Base-by-base conservation (phyloP, 1,284 basidiomycete species). In the Lentinula novae-zelandiae region DNA sequence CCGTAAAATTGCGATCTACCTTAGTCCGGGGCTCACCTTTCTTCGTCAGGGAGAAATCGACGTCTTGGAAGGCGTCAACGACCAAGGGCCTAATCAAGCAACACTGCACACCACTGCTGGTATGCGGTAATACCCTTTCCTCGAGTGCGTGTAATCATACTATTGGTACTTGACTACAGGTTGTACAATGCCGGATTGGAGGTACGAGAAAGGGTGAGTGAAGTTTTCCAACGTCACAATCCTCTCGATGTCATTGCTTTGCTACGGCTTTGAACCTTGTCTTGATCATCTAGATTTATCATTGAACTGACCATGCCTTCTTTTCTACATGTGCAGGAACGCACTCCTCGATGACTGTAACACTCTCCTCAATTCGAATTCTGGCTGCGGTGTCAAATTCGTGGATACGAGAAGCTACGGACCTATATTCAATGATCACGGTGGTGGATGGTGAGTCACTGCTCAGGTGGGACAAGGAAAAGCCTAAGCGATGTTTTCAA, bases 61-160 rank as follows among this genome's bases (percentile, higher is more conserved):
- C 70, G 86, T 90, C 53, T 59, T 90, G 13, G 89, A 90, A 70
- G 87, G 83, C 12, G 82, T 88, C 40, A 89, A 90, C 66, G 78
- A 82, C 66, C 70, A 77, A 65, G 69, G 71, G 0, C 78, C 83
- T 10, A 84, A 92, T 67, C 75, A 77, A 56, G 78, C 80, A 2
- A 87, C 85, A 12, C 72, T 93, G 9, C 90, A 92, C 69, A 89
- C 88, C 0, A 75, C 71, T 61, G 54, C 77, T 17, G 78, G 79
- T 78, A 3, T 31, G 27, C 27, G 49, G 15, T 46, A 10, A 15
- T n/a, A 4, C 44, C 17, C 15, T n/a, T 13, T 50, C 12, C 49
- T 15, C 20, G 12, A 3, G 20, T 15, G 9, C 42, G 27, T 27
- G 12, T 10, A 49, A 22, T 27, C 17, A n/a, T 5, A n/a, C 44